A percentile compares a stretch with the other conserved stretches of the same genome.
Evolutionary conservation across 2,329 filamentous ascomycete species (phyloP).

Genomic region (Talaromyces sp.): DNA sequence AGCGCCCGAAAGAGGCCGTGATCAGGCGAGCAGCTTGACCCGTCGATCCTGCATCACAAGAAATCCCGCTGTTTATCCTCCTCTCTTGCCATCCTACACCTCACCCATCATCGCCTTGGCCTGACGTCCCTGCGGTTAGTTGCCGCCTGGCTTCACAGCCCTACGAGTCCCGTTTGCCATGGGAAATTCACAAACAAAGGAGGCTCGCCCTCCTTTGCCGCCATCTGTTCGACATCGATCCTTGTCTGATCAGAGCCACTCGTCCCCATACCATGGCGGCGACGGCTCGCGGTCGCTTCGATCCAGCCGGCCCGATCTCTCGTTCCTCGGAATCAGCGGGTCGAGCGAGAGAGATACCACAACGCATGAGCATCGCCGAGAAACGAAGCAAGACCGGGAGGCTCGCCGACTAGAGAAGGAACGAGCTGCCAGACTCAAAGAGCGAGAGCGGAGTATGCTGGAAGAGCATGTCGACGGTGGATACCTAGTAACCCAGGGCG

Average conservation of each 20-base stretch:
- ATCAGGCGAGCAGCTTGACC: neutral
- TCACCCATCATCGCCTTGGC: neutral
- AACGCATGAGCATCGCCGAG: slow-evolving; percentile 58
- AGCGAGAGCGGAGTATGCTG: slow-evolving; percentile 81
- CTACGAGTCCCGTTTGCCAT: slow-evolving; percentile 18
- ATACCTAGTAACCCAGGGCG: slow-evolving; percentile 86
- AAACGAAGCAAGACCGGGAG: slow-evolving; percentile 88
- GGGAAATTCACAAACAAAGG: slow-evolving; percentile 44
- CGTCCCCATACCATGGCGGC: slow-evolving; percentile 22
- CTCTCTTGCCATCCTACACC: neutral
- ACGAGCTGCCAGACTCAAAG: slow-evolving; percentile 65
- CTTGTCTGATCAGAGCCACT: slow-evolving; percentile 21
- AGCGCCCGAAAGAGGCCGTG: neutral
- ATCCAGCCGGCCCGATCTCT: slow-evolving; percentile 53
- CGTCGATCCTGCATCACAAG: neutral
- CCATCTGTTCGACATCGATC: slow-evolving; percentile 25
- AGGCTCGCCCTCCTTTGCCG: slow-evolving; percentile 30
- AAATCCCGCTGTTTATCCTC: neutral
- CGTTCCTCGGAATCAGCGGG: slow-evolving; percentile 50
- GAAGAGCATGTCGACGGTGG: slow-evolving; percentile 94
- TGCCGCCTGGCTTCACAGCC: neutral
- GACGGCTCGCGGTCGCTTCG: slow-evolving; percentile 44
- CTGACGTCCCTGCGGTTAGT: neutral
- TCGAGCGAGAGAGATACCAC: slow-evolving; percentile 45
- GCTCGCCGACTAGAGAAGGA: slow-evolving; percentile 80